Percentiles rank a stretch among this genome's conserved stretches.
phyloP scores from a whole-genome alignment of 306 rosid species.

The Dalbergia oliveri region DNA sequence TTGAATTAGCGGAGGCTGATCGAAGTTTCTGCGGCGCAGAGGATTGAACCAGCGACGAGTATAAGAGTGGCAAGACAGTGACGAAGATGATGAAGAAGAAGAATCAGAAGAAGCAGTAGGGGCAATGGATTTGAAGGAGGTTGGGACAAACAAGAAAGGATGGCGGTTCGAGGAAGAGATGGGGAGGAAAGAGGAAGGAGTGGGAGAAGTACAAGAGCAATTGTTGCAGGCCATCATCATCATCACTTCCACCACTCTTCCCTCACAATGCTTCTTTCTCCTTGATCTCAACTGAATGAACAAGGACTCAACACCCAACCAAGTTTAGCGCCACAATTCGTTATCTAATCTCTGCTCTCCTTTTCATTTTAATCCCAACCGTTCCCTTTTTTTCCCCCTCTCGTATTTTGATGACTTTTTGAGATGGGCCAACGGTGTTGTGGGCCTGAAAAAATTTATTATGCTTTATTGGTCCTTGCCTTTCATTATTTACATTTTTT shows the following conservation, averaged over 20 bases:
- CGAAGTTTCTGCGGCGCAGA: conserved; percentile 39
- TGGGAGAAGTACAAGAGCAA: conserved; percentile 3
- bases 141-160: conserved; percentile 4
- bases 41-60: conserved; percentile 57
- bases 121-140: conserved; percentile 40
- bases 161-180: conserved; percentile 32
- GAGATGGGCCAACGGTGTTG: background rate
- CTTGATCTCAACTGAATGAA: background rate
- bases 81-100: conserved; percentile 34
- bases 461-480: no score
- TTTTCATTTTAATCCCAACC: no score
- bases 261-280: background rate
- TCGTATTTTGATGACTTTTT: no score
- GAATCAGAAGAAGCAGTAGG: conserved; percentile 39
- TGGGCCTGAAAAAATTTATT: no score
- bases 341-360: conserved; percentile 33
- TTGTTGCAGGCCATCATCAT: conserved; percentile 51
- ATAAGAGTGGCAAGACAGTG: conserved; percentile 42
- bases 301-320: background rate
- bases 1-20: conserved; percentile 45
- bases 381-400: no score
- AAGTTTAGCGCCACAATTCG: conserved; percentile 44
- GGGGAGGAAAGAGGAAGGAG: conserved; percentile 36
- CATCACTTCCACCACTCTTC: no score
- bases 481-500: no score